phyloP scores from a whole-genome alignment of 495 filamentous ascomycete genomes.

The Baudoinia panamericana region DNA sequence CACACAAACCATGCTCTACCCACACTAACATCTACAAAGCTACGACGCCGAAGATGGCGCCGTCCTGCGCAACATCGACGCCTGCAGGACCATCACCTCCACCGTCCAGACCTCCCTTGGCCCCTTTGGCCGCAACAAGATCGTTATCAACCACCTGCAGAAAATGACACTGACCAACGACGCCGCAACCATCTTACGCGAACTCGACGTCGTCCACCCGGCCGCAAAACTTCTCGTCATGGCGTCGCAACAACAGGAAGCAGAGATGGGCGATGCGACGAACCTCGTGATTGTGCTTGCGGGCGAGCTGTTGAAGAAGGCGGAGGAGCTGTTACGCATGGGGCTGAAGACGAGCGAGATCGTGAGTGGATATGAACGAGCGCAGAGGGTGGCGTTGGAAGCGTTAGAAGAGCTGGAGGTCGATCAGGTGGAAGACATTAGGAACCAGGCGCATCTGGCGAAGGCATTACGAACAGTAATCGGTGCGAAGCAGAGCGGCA shows the following conservation, averaged over 20 bases:
- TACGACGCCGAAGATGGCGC: constrained; percentile 98
- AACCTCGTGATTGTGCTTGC: constrained; percentile 95
- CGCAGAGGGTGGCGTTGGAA: constrained; percentile 73
- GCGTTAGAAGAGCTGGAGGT: constrained; percentile 77
- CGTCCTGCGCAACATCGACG: constrained; percentile 96
- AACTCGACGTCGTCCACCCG: constrained; percentile 96
- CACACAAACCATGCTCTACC: constrained; percentile 12
- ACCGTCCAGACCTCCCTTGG: constrained; percentile 96
- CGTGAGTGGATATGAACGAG: constrained; percentile 87
- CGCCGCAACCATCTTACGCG: constrained; percentile 90
- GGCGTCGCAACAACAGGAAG: constrained; percentile 97
- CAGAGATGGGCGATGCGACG: constrained; percentile 97
- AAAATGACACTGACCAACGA: constrained; percentile 99
- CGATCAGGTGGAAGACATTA: constrained; percentile 77
- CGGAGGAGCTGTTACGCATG: constrained; percentile 88
- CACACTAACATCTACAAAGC: constrained; percentile 35
- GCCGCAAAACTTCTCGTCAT: constrained; percentile 98
- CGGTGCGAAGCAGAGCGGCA: constrained; percentile 90
- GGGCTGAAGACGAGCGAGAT: constrained; percentile 96
- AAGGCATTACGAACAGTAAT: constrained; percentile 95
- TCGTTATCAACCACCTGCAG: constrained; percentile 98
- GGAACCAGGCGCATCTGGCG: constrained; percentile 64
- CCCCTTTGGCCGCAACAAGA: constrained; percentile 97
- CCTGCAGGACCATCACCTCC: constrained; percentile 85
- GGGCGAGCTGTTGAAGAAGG: constrained; percentile 92